Evolutionary conservation across 352 stramenopile genomes (phyloP).

Genomic region (Nothophytophthora sp.): DNA sequence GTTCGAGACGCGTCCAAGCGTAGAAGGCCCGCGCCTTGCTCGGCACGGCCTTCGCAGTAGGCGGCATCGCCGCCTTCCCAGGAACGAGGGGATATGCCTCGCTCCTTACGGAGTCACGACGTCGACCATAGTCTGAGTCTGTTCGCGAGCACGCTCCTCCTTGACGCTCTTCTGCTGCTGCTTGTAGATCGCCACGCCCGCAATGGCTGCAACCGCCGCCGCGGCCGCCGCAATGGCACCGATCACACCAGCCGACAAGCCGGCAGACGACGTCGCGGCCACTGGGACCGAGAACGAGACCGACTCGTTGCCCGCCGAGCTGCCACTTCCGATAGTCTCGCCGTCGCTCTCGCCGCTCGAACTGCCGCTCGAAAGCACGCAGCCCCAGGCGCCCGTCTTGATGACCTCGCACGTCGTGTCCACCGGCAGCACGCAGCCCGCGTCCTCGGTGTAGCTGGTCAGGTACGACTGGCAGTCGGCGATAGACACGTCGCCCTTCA

Average conservation of each 20-base stretch:
- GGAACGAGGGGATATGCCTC: background rate
- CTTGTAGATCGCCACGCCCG: conserved; percentile 37
- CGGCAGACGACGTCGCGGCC: conserved; percentile 15
- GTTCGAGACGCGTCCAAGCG: conserved; percentile 24
- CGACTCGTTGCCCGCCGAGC: too few species aligned
- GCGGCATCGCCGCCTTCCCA: conserved; percentile 16
- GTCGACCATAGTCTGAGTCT: conserved; percentile 22
- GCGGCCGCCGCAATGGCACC: conserved; percentile 29
- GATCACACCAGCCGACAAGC: conserved; percentile 27
- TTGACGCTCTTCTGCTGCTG: conserved; percentile 23
- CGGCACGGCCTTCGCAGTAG: conserved; percentile 8
- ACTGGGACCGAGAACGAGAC: too few species aligned
- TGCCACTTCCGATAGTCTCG: too few species aligned
- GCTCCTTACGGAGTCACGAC: conserved; percentile 33
- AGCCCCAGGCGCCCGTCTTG: conserved; percentile 73
- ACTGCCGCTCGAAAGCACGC: conserved; percentile 31
- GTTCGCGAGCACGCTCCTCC: conserved; percentile 6
- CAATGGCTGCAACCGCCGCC: conserved; percentile 29
- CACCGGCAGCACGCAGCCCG: conserved; percentile 47
- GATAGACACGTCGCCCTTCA: conserved; percentile 37
- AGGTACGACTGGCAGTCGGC: conserved; percentile 54
- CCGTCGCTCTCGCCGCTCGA: too few species aligned
- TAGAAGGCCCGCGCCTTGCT: background rate
- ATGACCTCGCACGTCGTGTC: conserved; percentile 64
- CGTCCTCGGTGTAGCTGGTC: conserved; percentile 43